Evolutionary conservation across 768 basidiomycete species (phyloP).

Genomic region (Clavulina sp.): DNA sequence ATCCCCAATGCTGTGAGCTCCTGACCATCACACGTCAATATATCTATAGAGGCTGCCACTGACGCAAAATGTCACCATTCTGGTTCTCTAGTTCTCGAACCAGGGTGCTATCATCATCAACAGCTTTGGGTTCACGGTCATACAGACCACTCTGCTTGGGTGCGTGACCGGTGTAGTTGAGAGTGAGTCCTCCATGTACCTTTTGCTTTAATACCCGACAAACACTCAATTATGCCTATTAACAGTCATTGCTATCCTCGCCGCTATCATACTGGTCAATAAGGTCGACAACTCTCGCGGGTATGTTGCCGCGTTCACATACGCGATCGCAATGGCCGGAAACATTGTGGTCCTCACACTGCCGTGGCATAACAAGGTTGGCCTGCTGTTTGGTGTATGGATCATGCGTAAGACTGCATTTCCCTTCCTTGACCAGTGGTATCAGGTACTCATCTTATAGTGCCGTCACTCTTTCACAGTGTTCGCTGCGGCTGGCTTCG

Average conservation of each 20-base stretch:
- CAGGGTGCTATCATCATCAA: slow-evolving; percentile 12
- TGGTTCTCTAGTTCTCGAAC: slow-evolving; percentile 7
- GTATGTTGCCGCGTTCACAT: neutral
- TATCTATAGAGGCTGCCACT: neutral
- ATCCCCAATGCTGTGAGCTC: neutral
- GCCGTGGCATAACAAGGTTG: slow-evolving; percentile 1
- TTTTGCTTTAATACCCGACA: neutral
- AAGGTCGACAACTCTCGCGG: neutral
- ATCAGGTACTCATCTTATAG: no score
- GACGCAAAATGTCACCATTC: slow-evolving; percentile 11
- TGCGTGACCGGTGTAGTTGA: neutral
- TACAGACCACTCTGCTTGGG: slow-evolving; percentile 8
- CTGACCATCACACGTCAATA: neutral
- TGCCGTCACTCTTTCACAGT: no score
- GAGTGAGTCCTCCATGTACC: neutral
- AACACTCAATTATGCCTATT: neutral
- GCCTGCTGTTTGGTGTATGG: neutral
- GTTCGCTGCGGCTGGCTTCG: neutral
- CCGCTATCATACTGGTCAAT: neutral
- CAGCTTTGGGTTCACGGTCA: slow-evolving; percentile 9
- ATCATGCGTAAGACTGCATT: neutral
- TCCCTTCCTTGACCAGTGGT: no score
- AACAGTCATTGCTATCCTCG: neutral
- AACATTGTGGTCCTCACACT: neutral
- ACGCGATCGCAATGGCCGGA: neutral